Evolutionary conservation across 225 moss, liverwort and hornwort genomes (phyloP).

Genomic region (Straminergon stramineum): DNA sequence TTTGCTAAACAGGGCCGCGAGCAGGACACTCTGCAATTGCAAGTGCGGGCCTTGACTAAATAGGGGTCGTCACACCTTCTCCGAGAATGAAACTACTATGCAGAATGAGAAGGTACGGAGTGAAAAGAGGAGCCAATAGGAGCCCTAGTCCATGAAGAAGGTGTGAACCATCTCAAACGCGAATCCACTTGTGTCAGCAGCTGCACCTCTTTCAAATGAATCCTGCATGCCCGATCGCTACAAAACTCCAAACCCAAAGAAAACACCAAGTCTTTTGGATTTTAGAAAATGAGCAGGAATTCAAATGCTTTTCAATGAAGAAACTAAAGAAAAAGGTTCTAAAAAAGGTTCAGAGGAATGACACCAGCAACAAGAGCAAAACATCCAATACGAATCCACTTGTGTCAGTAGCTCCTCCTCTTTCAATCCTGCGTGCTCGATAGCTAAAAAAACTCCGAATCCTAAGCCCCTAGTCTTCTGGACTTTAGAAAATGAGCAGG

Average conservation of each 20-base stretch:
- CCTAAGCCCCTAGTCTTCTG: not conserved
- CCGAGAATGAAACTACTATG: not conserved
- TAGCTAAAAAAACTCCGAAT: no score
- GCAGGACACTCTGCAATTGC: not conserved
- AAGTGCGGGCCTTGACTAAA: not conserved
- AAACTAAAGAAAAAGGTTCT: not conserved
- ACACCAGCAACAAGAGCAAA: not conserved
- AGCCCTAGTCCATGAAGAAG: not conserved
- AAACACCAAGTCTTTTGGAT: not conserved
- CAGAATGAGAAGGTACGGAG: not conserved
- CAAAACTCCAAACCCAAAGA: not conserved
- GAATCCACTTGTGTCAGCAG: not conserved
- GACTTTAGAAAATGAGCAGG: not conserved
- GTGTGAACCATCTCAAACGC: not conserved
- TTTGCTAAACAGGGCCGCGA: not conserved
- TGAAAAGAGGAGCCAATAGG: not conserved
- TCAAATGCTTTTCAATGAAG: not conserved
- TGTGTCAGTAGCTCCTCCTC: not conserved
- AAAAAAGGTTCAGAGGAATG: not conserved
- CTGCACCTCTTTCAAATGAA: not conserved
- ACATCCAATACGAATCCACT: not conserved
- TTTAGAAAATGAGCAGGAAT: not conserved
- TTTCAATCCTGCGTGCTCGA: not conserved
- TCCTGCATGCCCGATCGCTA: not conserved
- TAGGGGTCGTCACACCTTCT: not conserved